These are phyloP conservation scores for Coniochaeta ligniaria DNA, from an alignment of 2,329 filamentous ascomycete genomes.

Conservation along the genomic window DNA sequence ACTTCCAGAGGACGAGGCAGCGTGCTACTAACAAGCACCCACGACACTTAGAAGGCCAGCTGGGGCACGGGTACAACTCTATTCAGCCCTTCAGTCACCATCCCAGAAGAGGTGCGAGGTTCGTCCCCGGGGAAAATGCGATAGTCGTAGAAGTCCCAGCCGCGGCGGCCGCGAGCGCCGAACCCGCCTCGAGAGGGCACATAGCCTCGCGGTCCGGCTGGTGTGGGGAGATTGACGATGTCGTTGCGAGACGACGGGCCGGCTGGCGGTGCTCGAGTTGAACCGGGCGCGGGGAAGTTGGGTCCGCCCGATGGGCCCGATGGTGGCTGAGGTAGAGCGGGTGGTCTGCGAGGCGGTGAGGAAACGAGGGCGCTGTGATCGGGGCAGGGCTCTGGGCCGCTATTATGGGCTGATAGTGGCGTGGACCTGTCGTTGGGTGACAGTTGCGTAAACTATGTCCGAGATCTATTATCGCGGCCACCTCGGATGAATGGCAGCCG, in stretches of 20 bases:
- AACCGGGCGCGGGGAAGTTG: conserved; percentile 28
- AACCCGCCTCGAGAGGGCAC: conserved; percentile 33
- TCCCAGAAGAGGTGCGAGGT: too few species aligned
- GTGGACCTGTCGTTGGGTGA: conserved; percentile 18
- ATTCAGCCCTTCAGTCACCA: too few species aligned
- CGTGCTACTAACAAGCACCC: too few species aligned
- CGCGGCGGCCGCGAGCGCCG: conserved; percentile 38
- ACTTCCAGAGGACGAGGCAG: too few species aligned
- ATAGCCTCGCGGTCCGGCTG: conserved; percentile 48
- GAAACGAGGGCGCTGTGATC: not conserved
- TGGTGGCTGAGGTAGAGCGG: conserved; percentile 43
- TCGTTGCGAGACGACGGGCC: conserved; percentile 25
- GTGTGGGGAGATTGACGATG: conserved; percentile 37
- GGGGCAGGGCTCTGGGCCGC: not conserved
- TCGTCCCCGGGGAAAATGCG: too few species aligned
- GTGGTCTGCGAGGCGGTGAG: conserved; percentile 49
- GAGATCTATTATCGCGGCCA: conserved; percentile 38
- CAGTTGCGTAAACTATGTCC: conserved; percentile 32
- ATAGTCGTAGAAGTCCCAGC: too few species aligned
- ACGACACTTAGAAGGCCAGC: too few species aligned
- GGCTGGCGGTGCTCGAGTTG: conserved; percentile 13
- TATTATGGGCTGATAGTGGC: not conserved
- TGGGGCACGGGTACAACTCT: too few species aligned
- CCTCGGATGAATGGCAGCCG: conserved; percentile 35
- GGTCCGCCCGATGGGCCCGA: conserved; percentile 33